Base-by-base conservation (phyloP, 1,139 yeast species). In the Lizanozyma gosingica region DNA sequence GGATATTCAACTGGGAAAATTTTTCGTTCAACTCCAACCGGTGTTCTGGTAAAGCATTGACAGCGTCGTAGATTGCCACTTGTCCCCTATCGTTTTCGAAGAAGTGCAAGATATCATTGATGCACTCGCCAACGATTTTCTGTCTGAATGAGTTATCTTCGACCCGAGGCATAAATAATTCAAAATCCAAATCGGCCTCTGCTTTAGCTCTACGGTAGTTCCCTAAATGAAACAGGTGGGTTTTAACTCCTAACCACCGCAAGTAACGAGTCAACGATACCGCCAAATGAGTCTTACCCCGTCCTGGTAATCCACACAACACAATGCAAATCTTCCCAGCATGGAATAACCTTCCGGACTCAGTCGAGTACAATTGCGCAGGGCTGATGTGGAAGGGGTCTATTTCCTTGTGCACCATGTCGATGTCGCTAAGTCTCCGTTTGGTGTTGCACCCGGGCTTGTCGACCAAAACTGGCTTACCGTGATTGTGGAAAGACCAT, bases 1-100 rank as follows among this genome's bases (percentile, higher is more conserved):
- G 90, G 43, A 90, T 80, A 48, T 78, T 77, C 44, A 74, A 67
- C 35, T 67, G 65, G 11, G 67, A 63, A 52, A 90, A 80, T 43
- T 63, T 63, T 35, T 68, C 67, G 38, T 74, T 73, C 41, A 92
- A 62, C 27, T 72, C 73, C 15, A 71, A 54, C 49, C 98, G 72
- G 49, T 82, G 83, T 41, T 73, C 72, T 15, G 83, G 78, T 37
- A 83, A 65, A 2, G 94, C 94, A 60, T 94, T 92, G 43, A 92
- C 86, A 0, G 97, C 98, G 60, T 92, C 99, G 58, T 87, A 92
- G 34, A 94, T 85, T 14, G 95, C 98, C 18, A 94, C 86, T 62
- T 92, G 98, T 11, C 96, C 97, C 54, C 73, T 75, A 47, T 82
- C 86, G 33, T 77, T 73, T 45, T 74, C 73, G 57, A 85, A 87